These are phyloP conservation scores for Fremontodendron californicum DNA, from an alignment of 345 rosid genomes.

Conservation along the genomic window DNA sequence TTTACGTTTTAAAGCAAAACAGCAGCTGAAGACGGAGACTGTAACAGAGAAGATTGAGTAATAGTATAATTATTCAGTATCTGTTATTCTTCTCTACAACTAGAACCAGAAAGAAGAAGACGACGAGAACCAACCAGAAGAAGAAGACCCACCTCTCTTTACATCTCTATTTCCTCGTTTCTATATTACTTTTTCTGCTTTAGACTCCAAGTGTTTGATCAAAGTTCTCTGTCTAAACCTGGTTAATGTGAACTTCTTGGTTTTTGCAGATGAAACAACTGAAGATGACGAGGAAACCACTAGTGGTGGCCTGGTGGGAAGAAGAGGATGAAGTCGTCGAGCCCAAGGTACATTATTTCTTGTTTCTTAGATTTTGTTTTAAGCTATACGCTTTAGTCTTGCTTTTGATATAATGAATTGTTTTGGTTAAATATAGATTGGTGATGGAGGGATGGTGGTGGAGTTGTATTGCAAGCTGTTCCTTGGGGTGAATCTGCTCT, in stretches of 20 bases:
- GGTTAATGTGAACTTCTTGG: background rate
- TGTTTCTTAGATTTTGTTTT: constrained; percentile 7
- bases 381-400: background rate
- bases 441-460: constrained; percentile 92
- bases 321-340: constrained; percentile 62
- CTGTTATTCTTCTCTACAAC: background rate
- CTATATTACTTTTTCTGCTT: background rate
- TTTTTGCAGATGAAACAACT: constrained; percentile 45
- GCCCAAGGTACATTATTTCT: constrained; percentile 41
- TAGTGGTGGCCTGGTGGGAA: constrained; percentile 89
- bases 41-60: too few relatives aligned
- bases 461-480: constrained; percentile 57
- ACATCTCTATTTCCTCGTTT: constrained; percentile 5
- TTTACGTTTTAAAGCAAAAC: too few relatives aligned
- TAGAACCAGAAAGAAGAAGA: too few relatives aligned
- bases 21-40: too few relatives aligned
- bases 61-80: too few relatives aligned
- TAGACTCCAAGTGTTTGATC: constrained; percentile 26
- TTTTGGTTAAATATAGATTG: constrained; percentile 34
- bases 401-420: background rate
- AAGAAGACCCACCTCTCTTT: constrained; percentile 30
- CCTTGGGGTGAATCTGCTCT: constrained; percentile 69
- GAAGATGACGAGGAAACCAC: constrained; percentile 46
- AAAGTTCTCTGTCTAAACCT: background rate
- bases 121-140: background rate